Conservation (phyloP, 2,329 filamentous ascomycete genomes). For the Calonectria fujianensis region DNA sequence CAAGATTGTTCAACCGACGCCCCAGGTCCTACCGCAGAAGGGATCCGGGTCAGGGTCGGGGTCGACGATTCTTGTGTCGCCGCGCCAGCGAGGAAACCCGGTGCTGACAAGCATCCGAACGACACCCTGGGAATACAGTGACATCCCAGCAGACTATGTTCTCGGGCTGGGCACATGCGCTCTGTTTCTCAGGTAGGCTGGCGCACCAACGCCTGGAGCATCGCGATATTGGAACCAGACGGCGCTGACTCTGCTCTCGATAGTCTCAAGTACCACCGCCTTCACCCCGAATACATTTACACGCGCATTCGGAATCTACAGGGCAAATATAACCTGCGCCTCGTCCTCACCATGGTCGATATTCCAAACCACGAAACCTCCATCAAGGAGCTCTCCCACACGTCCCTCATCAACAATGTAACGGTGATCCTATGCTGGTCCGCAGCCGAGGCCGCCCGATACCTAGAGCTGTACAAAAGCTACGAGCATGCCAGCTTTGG, state of each 20-base stretch:
- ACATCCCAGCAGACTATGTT: conserved; percentile 96
- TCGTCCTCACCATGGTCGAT: conserved; percentile 94
- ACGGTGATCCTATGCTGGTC: conserved; percentile 97
- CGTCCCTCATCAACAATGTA: conserved; percentile 92
- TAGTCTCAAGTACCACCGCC: conserved; percentile 94
- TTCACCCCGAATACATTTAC: conserved; percentile 99
- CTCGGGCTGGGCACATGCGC: conserved; percentile 91
- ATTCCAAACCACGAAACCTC: conserved; percentile 95
- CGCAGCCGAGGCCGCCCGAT: conserved; percentile 92
- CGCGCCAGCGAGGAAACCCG: conserved; percentile 95
- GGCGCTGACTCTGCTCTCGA: conserved; percentile 18
- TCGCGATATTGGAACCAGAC: not conserved
- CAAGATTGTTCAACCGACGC: conserved; percentile 89
- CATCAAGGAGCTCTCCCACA: conserved; percentile 93
- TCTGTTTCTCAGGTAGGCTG: conserved; percentile 82
- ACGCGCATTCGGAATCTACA: conserved; percentile 90
- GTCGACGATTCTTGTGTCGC: conserved; percentile 91
- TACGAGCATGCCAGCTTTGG: conserved; percentile 89
- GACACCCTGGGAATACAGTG: conserved; percentile 95
- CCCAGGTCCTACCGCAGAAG: conserved; percentile 84
- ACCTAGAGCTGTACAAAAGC: conserved; percentile 95
- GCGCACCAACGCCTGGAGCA: not conserved
- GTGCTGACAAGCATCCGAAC: conserved; percentile 88
- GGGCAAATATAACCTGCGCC: conserved; percentile 89
- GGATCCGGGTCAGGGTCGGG: conserved; percentile 74